These are phyloP conservation scores for Delonix regia DNA, from an alignment of 306 rosid genomes.

Conservation along the genomic window DNA sequence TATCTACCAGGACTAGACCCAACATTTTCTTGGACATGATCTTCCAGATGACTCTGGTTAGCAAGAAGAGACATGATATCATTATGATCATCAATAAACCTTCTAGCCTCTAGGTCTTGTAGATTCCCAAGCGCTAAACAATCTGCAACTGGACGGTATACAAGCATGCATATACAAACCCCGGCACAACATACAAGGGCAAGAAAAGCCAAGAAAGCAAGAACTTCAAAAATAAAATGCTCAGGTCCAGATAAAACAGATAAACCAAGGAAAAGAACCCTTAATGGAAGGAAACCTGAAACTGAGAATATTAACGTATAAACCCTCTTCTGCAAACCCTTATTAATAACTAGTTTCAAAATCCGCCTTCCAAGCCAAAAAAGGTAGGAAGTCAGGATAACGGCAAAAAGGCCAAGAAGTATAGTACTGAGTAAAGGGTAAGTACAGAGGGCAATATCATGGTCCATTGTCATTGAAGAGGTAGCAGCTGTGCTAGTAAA, in stretches of 20 bases:
- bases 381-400: slow-evolving; percentile 78
- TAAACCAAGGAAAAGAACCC: slow-evolving; percentile 95
- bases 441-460: slow-evolving; percentile 75
- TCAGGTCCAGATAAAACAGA: slow-evolving; percentile 79
- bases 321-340: slow-evolving; percentile 95
- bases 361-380: slow-evolving; percentile 97
- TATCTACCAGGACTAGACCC: slow-evolving; percentile 62
- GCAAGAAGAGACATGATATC: slow-evolving; percentile 82
- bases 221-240: slow-evolving; percentile 74
- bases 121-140: slow-evolving; percentile 83
- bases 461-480: slow-evolving; percentile 41
- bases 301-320: slow-evolving; percentile 84
- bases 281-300: slow-evolving; percentile 85
- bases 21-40: slow-evolving; percentile 53
- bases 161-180: slow-evolving; percentile 91
- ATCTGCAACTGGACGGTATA: slow-evolving; percentile 92
- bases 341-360: slow-evolving; percentile 92
- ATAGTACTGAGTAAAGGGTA: slow-evolving; percentile 89
- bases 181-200: slow-evolving; percentile 81
- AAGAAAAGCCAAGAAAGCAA: slow-evolving; percentile 92
- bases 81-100: slow-evolving; percentile 59
- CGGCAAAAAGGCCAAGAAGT: slow-evolving; percentile 79
- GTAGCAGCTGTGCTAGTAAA: slow-evolving; percentile 58
- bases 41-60: slow-evolving; percentile 68
- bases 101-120: slow-evolving; percentile 82